Evolutionary conservation across 2,329 filamentous ascomycete species (phyloP).

Genomic region (Claviceps paspali): DNA sequence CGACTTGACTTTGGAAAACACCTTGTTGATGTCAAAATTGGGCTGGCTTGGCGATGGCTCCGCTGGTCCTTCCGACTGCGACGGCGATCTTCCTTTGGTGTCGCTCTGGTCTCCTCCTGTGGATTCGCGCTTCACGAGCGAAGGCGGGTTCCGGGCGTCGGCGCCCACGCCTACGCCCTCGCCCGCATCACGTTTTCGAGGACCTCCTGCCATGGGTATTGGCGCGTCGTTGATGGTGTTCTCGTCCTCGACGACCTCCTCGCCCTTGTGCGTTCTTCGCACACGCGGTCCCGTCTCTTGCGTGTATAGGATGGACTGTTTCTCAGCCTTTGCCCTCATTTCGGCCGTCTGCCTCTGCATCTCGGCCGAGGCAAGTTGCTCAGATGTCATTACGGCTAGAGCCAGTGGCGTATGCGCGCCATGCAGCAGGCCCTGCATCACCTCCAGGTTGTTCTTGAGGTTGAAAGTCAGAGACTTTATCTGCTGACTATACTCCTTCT

Average conservation of each 20-base stretch:
- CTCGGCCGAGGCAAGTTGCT: conserved; percentile 86
- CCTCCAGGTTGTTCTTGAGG: conserved; percentile 70
- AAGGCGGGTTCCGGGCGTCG: conserved; percentile 7
- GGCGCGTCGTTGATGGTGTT: conserved; percentile 25
- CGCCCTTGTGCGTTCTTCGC: conserved; percentile 84
- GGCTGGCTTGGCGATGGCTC: conserved; percentile 37
- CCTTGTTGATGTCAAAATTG: conserved; percentile 71
- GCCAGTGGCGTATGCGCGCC: conserved; percentile 56
- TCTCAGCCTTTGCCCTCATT: conserved; percentile 64
- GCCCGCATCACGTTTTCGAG: conserved; percentile 6
- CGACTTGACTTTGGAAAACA: conserved; percentile 71
- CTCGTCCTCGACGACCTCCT: conserved; percentile 75
- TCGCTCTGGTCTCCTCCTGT: conserved; percentile 14
- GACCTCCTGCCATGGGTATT: conserved; percentile 12
- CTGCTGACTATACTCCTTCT: conserved; percentile 42
- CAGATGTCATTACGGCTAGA: conserved; percentile 73
- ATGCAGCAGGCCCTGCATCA: conserved; percentile 62
- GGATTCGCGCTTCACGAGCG: conserved; percentile 21
- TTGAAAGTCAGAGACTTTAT: conserved; percentile 70
- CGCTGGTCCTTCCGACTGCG: conserved; percentile 25
- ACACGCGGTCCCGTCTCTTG: conserved; percentile 59
- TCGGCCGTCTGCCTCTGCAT: conserved; percentile 62
- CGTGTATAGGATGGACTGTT: conserved; percentile 71
- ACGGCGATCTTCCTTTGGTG: conserved; percentile 19
- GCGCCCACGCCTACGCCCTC: background rate